phyloP scores from a whole-genome alignment of 306 rosid genomes.

The Hippophae gyantsensis region DNA sequence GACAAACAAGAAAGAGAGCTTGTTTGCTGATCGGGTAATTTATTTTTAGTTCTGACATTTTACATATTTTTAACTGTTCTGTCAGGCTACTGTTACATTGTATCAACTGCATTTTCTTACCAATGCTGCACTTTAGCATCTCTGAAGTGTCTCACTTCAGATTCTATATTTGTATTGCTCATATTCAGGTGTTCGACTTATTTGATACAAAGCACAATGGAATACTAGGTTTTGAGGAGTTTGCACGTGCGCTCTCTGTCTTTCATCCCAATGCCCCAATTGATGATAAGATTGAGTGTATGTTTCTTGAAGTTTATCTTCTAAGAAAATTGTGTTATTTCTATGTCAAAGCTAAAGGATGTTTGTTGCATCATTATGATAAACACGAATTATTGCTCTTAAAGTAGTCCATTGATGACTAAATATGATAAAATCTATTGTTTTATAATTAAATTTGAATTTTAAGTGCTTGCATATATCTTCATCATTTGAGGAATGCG shows the following conservation, averaged over 20 bases:
- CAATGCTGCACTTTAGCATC: slow-evolving; percentile 1
- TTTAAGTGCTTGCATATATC: background rate
- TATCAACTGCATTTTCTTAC: background rate
- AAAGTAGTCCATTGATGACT: background rate
- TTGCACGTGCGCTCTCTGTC: slow-evolving; percentile 91
- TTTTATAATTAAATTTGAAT: background rate
- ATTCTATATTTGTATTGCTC: slow-evolving; percentile 7
- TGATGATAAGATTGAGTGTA: slow-evolving; percentile 93
- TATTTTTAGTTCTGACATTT: slow-evolving; percentile 7
- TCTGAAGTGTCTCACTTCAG: slow-evolving; percentile 15
- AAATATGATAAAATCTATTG: background rate
- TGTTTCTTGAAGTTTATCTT: slow-evolving; percentile 11
- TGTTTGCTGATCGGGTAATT: slow-evolving; percentile 92
- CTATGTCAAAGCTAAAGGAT: background rate
- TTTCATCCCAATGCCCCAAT: slow-evolving; percentile 97
- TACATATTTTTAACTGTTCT: slow-evolving; percentile 9
- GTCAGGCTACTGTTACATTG: background rate
- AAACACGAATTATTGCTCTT: background rate
- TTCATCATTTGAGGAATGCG: background rate
- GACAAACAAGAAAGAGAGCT: slow-evolving; percentile 95
- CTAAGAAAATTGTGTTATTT: background rate
- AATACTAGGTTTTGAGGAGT: slow-evolving; percentile 93
- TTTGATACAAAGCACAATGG: slow-evolving; percentile 98
- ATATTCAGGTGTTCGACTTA: slow-evolving; percentile 74
- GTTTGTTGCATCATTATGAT: background rate